Evolutionary conservation across 164 flowering plant species (phyloP).

Genomic region (Piper betle): DNA sequence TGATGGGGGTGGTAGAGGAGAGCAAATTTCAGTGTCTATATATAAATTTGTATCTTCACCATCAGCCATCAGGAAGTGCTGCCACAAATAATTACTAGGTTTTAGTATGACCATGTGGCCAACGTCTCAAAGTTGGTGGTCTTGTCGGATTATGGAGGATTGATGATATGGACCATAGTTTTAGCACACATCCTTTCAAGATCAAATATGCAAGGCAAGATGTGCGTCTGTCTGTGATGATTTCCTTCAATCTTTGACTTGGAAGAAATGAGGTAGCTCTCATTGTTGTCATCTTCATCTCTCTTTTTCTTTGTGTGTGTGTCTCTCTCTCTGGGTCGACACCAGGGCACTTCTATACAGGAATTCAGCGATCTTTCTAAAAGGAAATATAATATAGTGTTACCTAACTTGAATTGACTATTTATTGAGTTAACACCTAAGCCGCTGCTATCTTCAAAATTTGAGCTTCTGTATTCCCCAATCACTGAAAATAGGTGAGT

Average conservation of each 20-base stretch:
- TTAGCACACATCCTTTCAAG: constrained; percentile 85
- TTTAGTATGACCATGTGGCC: background rate
- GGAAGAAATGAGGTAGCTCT: constrained; percentile 42
- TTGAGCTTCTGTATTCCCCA: constrained; percentile 89
- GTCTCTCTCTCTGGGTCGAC: background rate
- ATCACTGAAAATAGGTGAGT: constrained; percentile 51
- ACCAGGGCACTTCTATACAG: too few species aligned
- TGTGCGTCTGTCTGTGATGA: constrained; percentile 72
- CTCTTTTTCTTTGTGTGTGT: background rate
- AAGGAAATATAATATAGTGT: too few species aligned
- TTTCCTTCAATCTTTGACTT: constrained; percentile 66
- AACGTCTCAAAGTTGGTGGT: too few species aligned
- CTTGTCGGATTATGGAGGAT: constrained; percentile 71
- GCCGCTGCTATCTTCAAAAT: constrained; percentile 76
- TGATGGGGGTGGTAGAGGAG: background rate
- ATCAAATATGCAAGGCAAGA: constrained; percentile 97
- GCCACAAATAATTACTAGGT: background rate
- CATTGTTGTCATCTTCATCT: too few species aligned
- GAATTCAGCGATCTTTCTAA: too few species aligned
- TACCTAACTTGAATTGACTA: background rate
- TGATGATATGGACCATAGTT: constrained; percentile 85
- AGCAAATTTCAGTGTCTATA: background rate
- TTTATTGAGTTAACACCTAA: constrained; percentile 13
- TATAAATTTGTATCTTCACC: background rate
- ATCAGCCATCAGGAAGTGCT: background rate